Evolutionary conservation across 805 yeast species (phyloP).

Genomic region (Candida patagonica): DNA sequence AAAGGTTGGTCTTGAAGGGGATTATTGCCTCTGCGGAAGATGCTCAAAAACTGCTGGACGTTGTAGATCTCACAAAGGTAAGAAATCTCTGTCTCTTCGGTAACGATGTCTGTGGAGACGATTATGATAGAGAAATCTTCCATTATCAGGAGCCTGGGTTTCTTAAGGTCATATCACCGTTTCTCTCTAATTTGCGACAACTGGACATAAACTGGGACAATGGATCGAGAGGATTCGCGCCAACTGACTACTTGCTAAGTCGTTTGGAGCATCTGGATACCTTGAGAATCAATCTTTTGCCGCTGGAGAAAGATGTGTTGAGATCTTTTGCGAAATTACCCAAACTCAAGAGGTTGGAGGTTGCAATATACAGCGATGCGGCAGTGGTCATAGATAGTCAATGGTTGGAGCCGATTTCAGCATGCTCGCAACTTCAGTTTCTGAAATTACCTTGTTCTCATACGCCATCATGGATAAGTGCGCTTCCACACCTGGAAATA

Average conservation of each 20-base stretch:
- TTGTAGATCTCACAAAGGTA: conserved; percentile 4
- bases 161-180: neutral
- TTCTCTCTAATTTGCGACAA: neutral
- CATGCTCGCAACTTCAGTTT: neutral
- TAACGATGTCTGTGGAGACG: conserved; percentile 1
- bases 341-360: neutral
- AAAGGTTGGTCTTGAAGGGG: conserved; percentile 12
- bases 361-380: neutral
- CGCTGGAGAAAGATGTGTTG: neutral
- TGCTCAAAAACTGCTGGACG: neutral
- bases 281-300: neutral
- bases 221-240: neutral
- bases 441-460: neutral
- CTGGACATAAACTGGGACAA: conserved; percentile 1
- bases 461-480: neutral
- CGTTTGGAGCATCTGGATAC: neutral
- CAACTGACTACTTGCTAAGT: neutral
- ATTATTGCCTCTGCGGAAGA: conserved; percentile 9
- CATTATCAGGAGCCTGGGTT: neutral
- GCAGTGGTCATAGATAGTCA: neutral
- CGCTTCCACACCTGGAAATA: conserved; percentile 33
- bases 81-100: conserved; percentile 8
- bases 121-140: neutral
- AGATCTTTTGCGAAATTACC: neutral
- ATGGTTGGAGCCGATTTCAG: neutral